Percentiles rank a stretch among this genome's conserved stretches.
Evolutionary conservation across 1,284 basidiomycete genomes (phyloP).

Genomic region (Veloporphyrellus conicus): DNA sequence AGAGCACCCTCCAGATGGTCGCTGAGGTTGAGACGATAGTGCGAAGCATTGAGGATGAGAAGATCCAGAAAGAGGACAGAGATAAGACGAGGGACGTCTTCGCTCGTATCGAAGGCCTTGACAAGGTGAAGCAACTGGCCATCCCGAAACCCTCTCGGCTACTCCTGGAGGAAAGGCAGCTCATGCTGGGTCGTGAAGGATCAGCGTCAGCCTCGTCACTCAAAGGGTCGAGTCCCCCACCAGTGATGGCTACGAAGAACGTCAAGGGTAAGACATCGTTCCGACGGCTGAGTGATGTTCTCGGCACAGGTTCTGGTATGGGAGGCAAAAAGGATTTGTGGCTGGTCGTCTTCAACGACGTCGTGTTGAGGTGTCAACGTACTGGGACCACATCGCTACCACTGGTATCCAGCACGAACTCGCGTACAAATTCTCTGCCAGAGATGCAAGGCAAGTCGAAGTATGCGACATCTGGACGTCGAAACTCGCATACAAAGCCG

Average conservation of each 20-base stretch:
- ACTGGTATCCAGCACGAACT: constrained; percentile 67
- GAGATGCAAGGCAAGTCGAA: constrained; percentile 77
- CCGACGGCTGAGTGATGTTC: constrained; percentile 79
- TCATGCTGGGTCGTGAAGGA: constrained; percentile 35
- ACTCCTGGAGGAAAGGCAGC: constrained; percentile 77
- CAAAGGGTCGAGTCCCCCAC: constrained; percentile 51
- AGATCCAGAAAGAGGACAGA: constrained; percentile 91
- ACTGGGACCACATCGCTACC: constrained; percentile 87
- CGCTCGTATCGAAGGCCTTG: constrained; percentile 92
- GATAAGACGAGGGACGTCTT: constrained; percentile 92
- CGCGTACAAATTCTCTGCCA: constrained; percentile 67
- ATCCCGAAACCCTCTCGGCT: constrained; percentile 84
- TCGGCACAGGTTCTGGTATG: constrained; percentile 52
- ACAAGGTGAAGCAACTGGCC: constrained; percentile 82
- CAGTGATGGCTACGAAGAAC: constrained; percentile 48
- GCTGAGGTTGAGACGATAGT: constrained; percentile 96
- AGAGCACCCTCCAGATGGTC: constrained; percentile 93
- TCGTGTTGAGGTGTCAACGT: constrained; percentile 86
- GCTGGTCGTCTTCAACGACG: constrained; percentile 94
- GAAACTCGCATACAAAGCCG: constrained; percentile 71
- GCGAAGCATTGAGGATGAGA: constrained; percentile 94
- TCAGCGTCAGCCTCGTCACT: constrained; percentile 28
- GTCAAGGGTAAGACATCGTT: constrained; percentile 78
- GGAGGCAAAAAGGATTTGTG: constrained; percentile 85
- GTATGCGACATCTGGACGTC: constrained; percentile 70